A percentile compares a stretch with the other conserved stretches of the same genome.
phyloP scores from a whole-genome alignment of 1,284 basidiomycete genomes.

The Thelephora terrestris region DNA sequence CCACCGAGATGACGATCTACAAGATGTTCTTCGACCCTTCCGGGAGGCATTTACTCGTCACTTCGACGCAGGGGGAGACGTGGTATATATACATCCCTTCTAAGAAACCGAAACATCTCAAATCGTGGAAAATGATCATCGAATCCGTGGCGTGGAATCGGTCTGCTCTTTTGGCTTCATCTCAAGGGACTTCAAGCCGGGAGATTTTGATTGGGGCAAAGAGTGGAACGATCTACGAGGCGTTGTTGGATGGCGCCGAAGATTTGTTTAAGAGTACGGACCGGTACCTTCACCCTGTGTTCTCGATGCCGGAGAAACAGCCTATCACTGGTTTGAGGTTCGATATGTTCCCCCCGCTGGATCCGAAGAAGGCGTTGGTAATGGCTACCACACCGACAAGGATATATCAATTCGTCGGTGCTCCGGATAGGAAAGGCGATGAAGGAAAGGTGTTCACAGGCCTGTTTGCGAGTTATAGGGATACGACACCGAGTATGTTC shows the following conservation, averaged over 20 bases:
- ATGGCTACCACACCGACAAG: conserved; percentile 81
- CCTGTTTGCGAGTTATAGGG: conserved; percentile 66
- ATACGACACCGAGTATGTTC: conserved; percentile 68
- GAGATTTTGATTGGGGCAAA: conserved; percentile 87
- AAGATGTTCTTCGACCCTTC: conserved; percentile 88
- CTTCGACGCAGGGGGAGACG: conserved; percentile 83
- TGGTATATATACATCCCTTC: conserved; percentile 83
- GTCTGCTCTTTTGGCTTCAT: conserved; percentile 53
- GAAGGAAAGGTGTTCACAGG: conserved; percentile 73
- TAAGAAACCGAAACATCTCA: conserved; percentile 72
- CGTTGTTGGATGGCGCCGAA: conserved; percentile 76
- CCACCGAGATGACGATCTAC: conserved; percentile 59
- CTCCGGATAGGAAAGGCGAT: conserved; percentile 52
- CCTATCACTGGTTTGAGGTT: conserved; percentile 78
- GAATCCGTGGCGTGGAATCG: conserved; percentile 94
- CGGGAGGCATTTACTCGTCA: conserved; percentile 81
- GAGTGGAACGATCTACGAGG: conserved; percentile 79
- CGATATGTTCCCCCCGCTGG: conserved; percentile 59
- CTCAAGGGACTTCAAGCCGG: conserved; percentile 62
- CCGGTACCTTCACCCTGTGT: conserved; percentile 71
- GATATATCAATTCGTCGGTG: conserved; percentile 86
- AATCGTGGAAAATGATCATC: conserved; percentile 80
- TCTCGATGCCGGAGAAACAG: conserved; percentile 68
- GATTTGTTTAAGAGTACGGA: conserved; percentile 90
- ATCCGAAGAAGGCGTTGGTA: conserved; percentile 56